A percentile compares a stretch with the other conserved stretches of the same genome.
Evolutionary conservation across 257 asterid genomes (phyloP).

Genomic region (Lithospermum erythrorhizon): DNA sequence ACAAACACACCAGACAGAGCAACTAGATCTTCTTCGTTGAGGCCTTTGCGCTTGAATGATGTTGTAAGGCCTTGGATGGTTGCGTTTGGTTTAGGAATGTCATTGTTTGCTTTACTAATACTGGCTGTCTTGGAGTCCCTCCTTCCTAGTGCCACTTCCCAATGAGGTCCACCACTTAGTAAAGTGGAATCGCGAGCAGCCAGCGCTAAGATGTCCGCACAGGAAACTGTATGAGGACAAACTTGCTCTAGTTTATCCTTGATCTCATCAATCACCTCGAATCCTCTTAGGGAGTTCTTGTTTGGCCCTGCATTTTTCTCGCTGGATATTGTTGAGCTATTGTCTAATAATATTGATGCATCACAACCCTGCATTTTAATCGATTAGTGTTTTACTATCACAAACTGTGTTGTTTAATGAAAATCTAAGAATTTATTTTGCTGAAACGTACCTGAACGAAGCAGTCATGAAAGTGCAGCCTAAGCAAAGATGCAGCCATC

Average conservation of each 20-base stretch:
- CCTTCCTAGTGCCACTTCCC: constrained; percentile 57
- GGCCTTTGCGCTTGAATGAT: constrained; percentile 52
- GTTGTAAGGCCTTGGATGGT: constrained; percentile 46
- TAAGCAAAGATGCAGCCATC: constrained; percentile 65
- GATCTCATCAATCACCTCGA: constrained; percentile 65
- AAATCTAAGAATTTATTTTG: neutral
- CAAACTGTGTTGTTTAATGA: neutral
- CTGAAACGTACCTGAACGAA: constrained; percentile 11
- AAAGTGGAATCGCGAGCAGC: constrained; percentile 60
- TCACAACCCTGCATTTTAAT: constrained; percentile 50
- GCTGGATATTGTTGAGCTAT: constrained; percentile 29
- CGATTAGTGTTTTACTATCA: neutral
- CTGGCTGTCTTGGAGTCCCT: constrained; percentile 61
- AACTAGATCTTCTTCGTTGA: constrained; percentile 51
- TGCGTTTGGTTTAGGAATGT: constrained; percentile 71
- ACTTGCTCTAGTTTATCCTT: constrained; percentile 51
- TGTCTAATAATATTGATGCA: constrained; percentile 58
- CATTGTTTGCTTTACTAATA: constrained; percentile 31
- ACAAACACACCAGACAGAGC: constrained; percentile 52
- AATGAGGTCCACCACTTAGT: constrained; percentile 26
- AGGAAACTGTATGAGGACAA: constrained; percentile 77
- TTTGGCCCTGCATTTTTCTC: constrained; percentile 70
- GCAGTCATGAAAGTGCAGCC: constrained; percentile 16
- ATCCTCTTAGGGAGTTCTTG: constrained; percentile 59
- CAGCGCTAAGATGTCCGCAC: constrained; percentile 68